Evolutionary conservation across 1,284 basidiomycete genomes (phyloP).

Genomic region (Takashimella koratensis): DNA sequence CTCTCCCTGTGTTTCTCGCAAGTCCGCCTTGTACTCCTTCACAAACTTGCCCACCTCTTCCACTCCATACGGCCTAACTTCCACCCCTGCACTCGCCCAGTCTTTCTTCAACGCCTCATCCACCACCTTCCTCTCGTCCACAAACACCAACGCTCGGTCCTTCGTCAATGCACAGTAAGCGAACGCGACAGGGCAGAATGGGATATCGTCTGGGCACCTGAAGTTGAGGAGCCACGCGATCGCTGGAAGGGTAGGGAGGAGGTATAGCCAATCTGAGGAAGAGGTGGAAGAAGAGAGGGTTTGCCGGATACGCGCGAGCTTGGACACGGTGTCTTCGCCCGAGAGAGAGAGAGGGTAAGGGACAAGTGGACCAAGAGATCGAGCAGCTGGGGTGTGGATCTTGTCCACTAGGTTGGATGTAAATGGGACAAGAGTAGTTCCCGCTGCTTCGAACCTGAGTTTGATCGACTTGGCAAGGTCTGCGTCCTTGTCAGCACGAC

Average conservation of each 20-base stretch:
- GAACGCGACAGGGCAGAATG: conserved; percentile 81
- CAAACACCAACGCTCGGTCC: conserved; percentile 47
- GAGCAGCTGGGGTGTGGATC: conserved; percentile 67
- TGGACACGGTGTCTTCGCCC: conserved; percentile 52
- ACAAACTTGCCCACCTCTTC: conserved; percentile 76
- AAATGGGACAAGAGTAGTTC: conserved; percentile 58
- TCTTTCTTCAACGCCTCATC: conserved; percentile 24
- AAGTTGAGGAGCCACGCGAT: conserved; percentile 77
- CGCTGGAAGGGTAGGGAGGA: conserved; percentile 49
- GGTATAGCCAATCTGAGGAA: conserved; percentile 37
- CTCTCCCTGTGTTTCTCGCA: conserved; percentile 9
- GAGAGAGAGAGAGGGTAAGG: conserved; percentile 71
- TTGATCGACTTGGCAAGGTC: conserved; percentile 21
- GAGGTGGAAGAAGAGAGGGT: conserved; percentile 40
- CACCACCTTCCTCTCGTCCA: conserved; percentile 38
- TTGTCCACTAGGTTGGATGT: conserved; percentile 76
- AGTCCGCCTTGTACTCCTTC: conserved; percentile 13
- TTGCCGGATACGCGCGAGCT: conserved; percentile 29
- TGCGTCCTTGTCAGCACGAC: conserved; percentile 1
- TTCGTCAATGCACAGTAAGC: conserved; percentile 72
- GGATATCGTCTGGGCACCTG: conserved; percentile 70
- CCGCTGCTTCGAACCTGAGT: conserved; percentile 51
- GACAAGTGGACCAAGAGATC: conserved; percentile 67
- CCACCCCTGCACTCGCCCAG: conserved; percentile 51
- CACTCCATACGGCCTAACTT: conserved; percentile 60